Conservation (phyloP, 495 filamentous ascomycete species). For the Xanthoparmelia taractica region DNA sequence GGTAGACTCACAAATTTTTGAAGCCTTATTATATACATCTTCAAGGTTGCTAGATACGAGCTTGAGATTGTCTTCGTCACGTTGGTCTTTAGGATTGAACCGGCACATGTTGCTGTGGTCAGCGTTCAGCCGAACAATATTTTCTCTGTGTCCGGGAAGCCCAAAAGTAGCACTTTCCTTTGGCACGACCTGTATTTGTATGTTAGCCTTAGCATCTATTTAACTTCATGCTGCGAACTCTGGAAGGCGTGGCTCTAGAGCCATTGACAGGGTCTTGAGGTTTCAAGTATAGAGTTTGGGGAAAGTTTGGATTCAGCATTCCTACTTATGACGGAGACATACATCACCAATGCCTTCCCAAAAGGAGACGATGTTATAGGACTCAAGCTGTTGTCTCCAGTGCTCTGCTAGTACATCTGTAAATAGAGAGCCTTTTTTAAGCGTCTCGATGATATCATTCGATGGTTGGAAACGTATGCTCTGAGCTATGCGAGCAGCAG, state of each 20-base stretch:
- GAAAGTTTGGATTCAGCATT: too few species aligned
- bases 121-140: constrained; percentile 16
- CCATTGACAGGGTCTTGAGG: too few species aligned
- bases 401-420: constrained; percentile 5
- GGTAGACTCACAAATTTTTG: not conserved
- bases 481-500: constrained; percentile 3
- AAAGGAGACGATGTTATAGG: constrained; percentile 18
- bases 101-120: constrained; percentile 16
- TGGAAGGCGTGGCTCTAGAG: too few species aligned
- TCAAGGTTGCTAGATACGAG: constrained; percentile 12
- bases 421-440: constrained; percentile 14
- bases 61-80: constrained; percentile 13
- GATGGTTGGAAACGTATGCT: not conserved
- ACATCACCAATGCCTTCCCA: constrained; percentile 16
- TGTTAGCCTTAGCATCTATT: too few species aligned
- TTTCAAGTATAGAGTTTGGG: too few species aligned
- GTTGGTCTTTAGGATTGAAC: constrained; percentile 4
- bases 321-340: too few species aligned
- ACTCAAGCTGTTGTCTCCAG: constrained; percentile 17
- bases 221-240: too few species aligned
- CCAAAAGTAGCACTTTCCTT: constrained; percentile 17
- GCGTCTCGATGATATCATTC: constrained; percentile 17
- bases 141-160: constrained; percentile 17
- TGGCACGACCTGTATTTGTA: too few species aligned
- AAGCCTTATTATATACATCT: constrained; percentile 10